Percentiles rank a stretch among this genome's conserved stretches.
Conservation (phyloP, 371 early-diverging fungal species). For the Mortierella sp. region DNA sequence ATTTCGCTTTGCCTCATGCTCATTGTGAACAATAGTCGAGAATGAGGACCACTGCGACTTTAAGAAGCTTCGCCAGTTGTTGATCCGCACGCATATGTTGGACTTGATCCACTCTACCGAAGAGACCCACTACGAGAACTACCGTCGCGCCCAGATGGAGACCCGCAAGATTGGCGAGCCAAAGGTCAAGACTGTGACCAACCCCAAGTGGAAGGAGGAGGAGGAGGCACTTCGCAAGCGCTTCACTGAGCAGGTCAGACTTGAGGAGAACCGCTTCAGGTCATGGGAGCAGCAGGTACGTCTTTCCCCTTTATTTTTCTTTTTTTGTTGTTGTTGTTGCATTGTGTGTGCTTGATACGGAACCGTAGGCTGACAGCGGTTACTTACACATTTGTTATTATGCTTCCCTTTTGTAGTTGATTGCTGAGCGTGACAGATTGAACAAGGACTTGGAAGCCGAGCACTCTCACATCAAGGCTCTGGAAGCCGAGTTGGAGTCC, state of each 20-base stretch:
- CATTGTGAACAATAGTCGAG: slow-evolving; percentile 71
- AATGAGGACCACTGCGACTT: slow-evolving; percentile 95
- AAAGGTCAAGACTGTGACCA: slow-evolving; percentile 80
- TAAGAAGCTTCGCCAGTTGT: slow-evolving; percentile 91
- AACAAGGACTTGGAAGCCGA: slow-evolving; percentile 96
- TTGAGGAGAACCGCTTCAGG: slow-evolving; percentile 96
- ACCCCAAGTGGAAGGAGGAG: slow-evolving; percentile 93
- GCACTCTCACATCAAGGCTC: slow-evolving; percentile 89
- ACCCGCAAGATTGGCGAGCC: slow-evolving; percentile 87
- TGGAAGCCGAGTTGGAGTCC: slow-evolving; percentile 86
- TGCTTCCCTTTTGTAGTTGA: slow-evolving; percentile 68
- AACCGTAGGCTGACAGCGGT: not conserved
- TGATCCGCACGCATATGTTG: slow-evolving; percentile 96
- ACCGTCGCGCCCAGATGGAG: slow-evolving; percentile 87
- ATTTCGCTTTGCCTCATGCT: not conserved
- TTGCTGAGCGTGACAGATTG: slow-evolving; percentile 94
- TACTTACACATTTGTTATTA: not conserved
- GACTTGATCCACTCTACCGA: slow-evolving; percentile 93
- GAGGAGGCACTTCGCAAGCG: slow-evolving; percentile 93
- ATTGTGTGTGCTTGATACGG: not conserved
- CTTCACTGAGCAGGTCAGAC: slow-evolving; percentile 95
- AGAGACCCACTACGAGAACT: slow-evolving; percentile 94
- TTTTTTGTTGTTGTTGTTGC: not conserved
- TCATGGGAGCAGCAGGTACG: slow-evolving; percentile 96
- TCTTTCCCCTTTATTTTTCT: not conserved